Percentiles rank a stretch among this genome's conserved stretches.
These are phyloP conservation scores for Aurantiochytrium sp. DNA, from an alignment of 108 stramenopile species.

Conservation along the genomic window DNA sequence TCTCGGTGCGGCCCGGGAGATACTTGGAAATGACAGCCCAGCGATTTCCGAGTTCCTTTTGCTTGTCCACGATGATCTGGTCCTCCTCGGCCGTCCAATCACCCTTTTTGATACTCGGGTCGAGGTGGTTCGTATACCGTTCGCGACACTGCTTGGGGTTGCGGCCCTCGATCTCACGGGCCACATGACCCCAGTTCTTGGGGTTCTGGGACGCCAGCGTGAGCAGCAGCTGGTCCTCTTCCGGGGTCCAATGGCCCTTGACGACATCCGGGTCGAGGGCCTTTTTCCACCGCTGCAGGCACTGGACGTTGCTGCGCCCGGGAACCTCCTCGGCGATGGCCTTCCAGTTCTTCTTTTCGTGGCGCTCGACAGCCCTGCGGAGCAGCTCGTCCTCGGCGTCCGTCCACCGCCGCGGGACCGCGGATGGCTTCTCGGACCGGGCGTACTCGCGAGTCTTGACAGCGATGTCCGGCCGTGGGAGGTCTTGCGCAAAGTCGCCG, in stretches of 20 bases:
- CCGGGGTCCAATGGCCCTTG: conserved; percentile 44
- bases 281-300: conserved; percentile 48
- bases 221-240: conserved; percentile 25
- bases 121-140: conserved; percentile 95
- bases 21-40: conserved; percentile 65
- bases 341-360: conserved; percentile 34
- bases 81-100: conserved; percentile 90
- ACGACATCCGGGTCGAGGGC: conserved; percentile 36
- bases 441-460: conserved; percentile 8
- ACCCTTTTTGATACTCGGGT: conserved; percentile 87
- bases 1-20: conserved; percentile 66
- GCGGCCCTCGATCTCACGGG: conserved; percentile 78
- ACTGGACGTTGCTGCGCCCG: conserved; percentile 41
- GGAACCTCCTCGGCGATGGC: conserved; percentile 36
- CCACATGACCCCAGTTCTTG: conserved; percentile 86
- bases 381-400: background rate
- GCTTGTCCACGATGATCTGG: conserved; percentile 66
- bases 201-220: background rate
- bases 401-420: conserved; percentile 1
- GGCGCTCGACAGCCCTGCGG: background rate
- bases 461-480: background rate
- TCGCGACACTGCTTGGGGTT: conserved; percentile 98
- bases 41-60: conserved; percentile 71
- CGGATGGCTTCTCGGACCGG: background rate
- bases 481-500: background rate